Conservation (phyloP, 1,284 basidiomycete genomes). For the Ceratobasidium sp. region DNA sequence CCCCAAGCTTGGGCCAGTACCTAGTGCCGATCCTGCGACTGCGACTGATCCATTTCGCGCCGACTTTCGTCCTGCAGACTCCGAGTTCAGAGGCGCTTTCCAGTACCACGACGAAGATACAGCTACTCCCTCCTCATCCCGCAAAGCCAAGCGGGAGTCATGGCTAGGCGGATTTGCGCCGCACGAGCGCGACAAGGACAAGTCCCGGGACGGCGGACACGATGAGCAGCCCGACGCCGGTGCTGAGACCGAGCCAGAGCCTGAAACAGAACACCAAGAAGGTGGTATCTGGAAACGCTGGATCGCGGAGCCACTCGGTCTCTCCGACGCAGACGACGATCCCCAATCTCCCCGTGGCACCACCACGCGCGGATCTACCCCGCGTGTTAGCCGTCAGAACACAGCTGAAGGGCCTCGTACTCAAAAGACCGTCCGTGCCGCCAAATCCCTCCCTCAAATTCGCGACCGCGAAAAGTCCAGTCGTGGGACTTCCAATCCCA, state of each 20-base stretch:
- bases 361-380: slow-evolving; percentile 24
- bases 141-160: slow-evolving; percentile 27
- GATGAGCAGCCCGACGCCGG: slow-evolving; percentile 8
- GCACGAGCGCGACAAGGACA: slow-evolving; percentile 29
- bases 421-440: slow-evolving; percentile 33
- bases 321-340: slow-evolving; percentile 33
- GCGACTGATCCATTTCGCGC: slow-evolving; percentile 37
- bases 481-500: slow-evolving; percentile 10
- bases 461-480: slow-evolving; percentile 21
- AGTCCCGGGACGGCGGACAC: slow-evolving; percentile 3
- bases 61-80: slow-evolving; percentile 29
- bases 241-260: slow-evolving; percentile 13
- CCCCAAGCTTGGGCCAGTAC: slow-evolving; percentile 7
- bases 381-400: slow-evolving; percentile 38
- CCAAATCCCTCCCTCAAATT: slow-evolving; percentile 36
- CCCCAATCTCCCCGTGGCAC: slow-evolving; percentile 31
- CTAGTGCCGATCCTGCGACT: not conserved
- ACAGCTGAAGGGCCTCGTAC: slow-evolving; percentile 28
- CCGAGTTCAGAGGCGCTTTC: slow-evolving; percentile 34
- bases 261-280: slow-evolving; percentile 28
- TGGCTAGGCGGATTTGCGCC: slow-evolving; percentile 29
- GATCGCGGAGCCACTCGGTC: slow-evolving; percentile 43
- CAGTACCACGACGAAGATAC: slow-evolving; percentile 32
- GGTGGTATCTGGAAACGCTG: slow-evolving; percentile 43
- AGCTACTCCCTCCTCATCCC: slow-evolving; percentile 15